phyloP scores from a whole-genome alignment of 2,329 filamentous ascomycete species.

The Pseudopithomyces maydicus region DNA sequence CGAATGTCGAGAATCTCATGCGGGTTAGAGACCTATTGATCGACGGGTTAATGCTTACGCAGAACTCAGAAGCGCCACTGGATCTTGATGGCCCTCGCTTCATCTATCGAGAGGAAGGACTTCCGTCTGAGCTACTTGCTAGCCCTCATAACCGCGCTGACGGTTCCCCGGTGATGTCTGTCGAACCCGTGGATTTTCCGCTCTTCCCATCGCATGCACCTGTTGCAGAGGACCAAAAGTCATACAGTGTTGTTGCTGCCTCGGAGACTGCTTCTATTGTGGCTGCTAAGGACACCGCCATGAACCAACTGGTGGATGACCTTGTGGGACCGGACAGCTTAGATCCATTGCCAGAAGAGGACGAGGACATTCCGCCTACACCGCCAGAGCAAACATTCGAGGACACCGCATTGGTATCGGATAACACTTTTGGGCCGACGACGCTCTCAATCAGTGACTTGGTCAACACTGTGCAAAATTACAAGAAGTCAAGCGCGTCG shows the following conservation, averaged over 20 bases:
- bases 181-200: slow-evolving; percentile 46
- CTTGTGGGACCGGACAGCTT: slow-evolving; percentile 53
- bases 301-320: slow-evolving; percentile 64
- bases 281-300: slow-evolving; percentile 52
- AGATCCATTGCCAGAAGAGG: slow-evolving; percentile 48
- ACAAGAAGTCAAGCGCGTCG: slow-evolving; percentile 32
- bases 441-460: slow-evolving; percentile 43
- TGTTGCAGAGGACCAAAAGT: slow-evolving; percentile 42
- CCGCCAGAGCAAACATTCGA: slow-evolving; percentile 53
- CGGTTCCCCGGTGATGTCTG: slow-evolving; percentile 45
- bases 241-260: slow-evolving; percentile 37
- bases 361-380: slow-evolving; percentile 51
- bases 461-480: slow-evolving; percentile 44
- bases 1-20: slow-evolving; percentile 69
- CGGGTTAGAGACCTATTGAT: slow-evolving; percentile 67
- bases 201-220: slow-evolving; percentile 32
- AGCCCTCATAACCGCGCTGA: slow-evolving; percentile 49
- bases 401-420: slow-evolving; percentile 42
- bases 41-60: slow-evolving; percentile 64
- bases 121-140: slow-evolving; percentile 56
- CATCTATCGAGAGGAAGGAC: slow-evolving; percentile 58
- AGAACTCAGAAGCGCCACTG: slow-evolving; percentile 55
- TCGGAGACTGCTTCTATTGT: slow-evolving; percentile 57
- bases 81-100: slow-evolving; percentile 56
- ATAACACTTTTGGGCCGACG: slow-evolving; percentile 33